Base-by-base conservation (phyloP, 75 land plant genomes). In the Larix kaempferi region DNA sequence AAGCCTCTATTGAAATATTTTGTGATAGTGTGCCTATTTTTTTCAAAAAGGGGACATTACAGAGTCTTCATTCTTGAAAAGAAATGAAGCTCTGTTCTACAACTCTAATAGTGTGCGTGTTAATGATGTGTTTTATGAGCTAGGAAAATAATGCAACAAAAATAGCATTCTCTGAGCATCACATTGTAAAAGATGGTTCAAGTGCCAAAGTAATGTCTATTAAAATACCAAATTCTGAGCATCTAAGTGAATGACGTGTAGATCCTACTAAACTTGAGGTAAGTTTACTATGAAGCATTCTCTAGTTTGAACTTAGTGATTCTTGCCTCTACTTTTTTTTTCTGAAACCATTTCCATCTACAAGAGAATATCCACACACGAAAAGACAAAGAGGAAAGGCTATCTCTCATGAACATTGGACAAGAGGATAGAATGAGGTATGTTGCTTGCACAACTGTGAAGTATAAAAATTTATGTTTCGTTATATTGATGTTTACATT, bases 181-280 rank as follows among this genome's bases (percentile, higher is more conserved):
- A 98, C 15, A 73, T 91, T 66, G 52, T 81, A 17, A 85, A 78
- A 37, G 84, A 83, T 55, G 83, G 82, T 61, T 57, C 81, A 80
- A 80, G 80, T 61, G 57, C 84, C 17, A 86, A 82, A n/a, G 81
- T 55, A 26, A 37, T 80, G 59, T 56, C 80, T 15, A 57, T 87
- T 35, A 89, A 87, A 75, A 71, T 93, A 75, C 92, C 88, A 26
- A 78, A 74, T 75, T 82, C 91, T 73, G 97, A 91, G 74, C 82
- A 88, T 71, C 85, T 94, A 58, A 85, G 88, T 78, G 71, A 80
- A 21, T 92, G 86, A 60, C 88, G 90, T 69, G 88, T 97, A 39
- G 88, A 94, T 80, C 93, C 95, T 78, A 77, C 90, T 73, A 79
- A 74, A 77, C 85, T 97, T 33, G 93, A 92, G 88, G 99, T 96